Percentiles rank a stretch among this genome's conserved stretches.
These are phyloP conservation scores for Stephanodiscus minutulus DNA, from an alignment of 108 stramenopile species.

Conservation along the genomic window DNA sequence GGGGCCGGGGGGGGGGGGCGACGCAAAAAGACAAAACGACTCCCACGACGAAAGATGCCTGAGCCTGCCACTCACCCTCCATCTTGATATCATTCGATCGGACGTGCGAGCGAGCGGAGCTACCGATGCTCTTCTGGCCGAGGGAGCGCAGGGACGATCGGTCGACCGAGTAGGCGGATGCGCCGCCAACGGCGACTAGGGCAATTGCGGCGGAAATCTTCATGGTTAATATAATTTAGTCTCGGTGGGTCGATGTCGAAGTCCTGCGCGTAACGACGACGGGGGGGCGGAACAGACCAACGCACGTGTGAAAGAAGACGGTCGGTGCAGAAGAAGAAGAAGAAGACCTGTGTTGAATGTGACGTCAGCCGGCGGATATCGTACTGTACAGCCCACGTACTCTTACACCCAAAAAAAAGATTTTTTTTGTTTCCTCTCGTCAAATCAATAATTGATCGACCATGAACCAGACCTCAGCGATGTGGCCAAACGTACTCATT, in stretches of 20 bases:
- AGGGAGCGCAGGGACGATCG: constrained; percentile 64
- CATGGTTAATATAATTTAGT: too few relatives aligned
- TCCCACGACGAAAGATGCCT: too few relatives aligned
- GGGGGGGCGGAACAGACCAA: background rate
- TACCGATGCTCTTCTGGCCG: constrained; percentile 58
- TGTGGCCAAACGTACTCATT: too few relatives aligned
- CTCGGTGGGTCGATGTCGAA: too few relatives aligned
- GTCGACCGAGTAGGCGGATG: constrained; percentile 68
- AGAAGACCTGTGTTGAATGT: background rate
- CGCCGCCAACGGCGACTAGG: constrained; percentile 54
- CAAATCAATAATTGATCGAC: too few relatives aligned
- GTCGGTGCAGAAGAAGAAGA: background rate
- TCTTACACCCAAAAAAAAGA: too few relatives aligned
- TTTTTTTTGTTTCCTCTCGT: too few relatives aligned
- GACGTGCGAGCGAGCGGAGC: constrained; percentile 31
- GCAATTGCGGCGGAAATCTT: constrained; percentile 65
- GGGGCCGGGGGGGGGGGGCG: background rate
- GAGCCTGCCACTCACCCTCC: constrained; percentile 73
- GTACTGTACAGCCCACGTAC: too few relatives aligned
- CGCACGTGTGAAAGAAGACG: background rate
- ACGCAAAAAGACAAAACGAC: background rate
- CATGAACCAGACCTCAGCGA: too few relatives aligned
- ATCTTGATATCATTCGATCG: constrained; percentile 68
- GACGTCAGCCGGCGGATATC: background rate
- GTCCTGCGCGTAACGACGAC: background rate